Base-by-base conservation (phyloP, 2,329 filamentous ascomycete species). In the Shiraia bambusicola region DNA sequence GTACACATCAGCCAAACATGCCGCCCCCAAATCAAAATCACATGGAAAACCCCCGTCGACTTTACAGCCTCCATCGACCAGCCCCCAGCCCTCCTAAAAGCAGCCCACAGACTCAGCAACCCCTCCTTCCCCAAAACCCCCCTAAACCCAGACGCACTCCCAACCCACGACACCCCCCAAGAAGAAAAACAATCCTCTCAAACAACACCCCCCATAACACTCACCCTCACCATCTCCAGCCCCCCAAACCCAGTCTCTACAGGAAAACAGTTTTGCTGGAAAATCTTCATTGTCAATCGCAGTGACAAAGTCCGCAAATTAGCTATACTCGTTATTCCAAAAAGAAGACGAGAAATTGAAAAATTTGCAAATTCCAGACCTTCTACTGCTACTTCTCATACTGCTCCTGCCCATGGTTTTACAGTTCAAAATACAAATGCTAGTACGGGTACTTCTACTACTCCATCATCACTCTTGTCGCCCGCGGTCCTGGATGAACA, bases 231-330 rank as follows among this genome's bases (percentile, higher is more conserved):
- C 28, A 84, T 93, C 59, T 80, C 78, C 5, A 82, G 79, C 0
- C 85, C 86, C 10, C 59, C 69, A 15, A 73, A 77, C 38, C 19
- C 19, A 4, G 74, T 88, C 16, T 75, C 73, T 42, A 77, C 82
- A 0, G 85, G 85, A 27, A 76, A 87, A 32, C 74, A 82, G 35
- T 90, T 93, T 63, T 72, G 74, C 28, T 88, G 88, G 83, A 79
- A 78, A 25, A 77, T 91, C 12, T 86, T 88, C 58, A 82, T 91
- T 27, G 84, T 88, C 50, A 93, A 92, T 65, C 81, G 84, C 34
- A 81, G 79, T 33, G 71, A 72, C 28, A 76, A 69, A 34, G 69
- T 79, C 2, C 80, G 87, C 36, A 87, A 88, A 58, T 76, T 93
- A 27, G 85, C 86, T 17, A 74, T 92, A 14, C 68, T 87, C 17